These are phyloP conservation scores for Teunomyces kruisii DNA, from an alignment of 805 yeast species.

Conservation along the genomic window DNA sequence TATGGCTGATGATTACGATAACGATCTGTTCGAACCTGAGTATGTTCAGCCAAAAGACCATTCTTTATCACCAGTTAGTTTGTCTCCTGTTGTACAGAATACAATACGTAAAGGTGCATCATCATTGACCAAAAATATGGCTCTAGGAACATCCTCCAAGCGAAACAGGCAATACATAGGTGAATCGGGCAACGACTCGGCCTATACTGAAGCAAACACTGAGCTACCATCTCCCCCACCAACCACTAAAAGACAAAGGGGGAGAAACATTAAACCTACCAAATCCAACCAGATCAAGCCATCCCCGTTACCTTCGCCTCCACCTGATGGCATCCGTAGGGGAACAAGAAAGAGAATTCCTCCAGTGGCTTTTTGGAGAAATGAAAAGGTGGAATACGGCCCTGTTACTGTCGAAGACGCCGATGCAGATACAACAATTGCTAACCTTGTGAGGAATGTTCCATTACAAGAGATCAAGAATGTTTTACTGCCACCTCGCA, in stretches of 20 bases:
- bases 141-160: constrained; percentile 21
- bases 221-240: constrained; percentile 12
- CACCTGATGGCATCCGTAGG: constrained; percentile 53
- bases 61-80: constrained; percentile 18
- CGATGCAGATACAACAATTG: constrained; percentile 44
- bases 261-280: constrained; percentile 3
- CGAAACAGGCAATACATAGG: not conserved
- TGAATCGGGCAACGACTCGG: not conserved
- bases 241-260: constrained; percentile 11
- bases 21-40: constrained; percentile 2
- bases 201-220: constrained; percentile 1
- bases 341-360: constrained; percentile 65
- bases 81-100: constrained; percentile 9
- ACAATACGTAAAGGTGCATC: constrained; percentile 12
- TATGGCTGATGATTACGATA: constrained; percentile 8
- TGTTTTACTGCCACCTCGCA: constrained; percentile 52
- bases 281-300: constrained; percentile 9
- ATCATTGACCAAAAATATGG: constrained; percentile 33
- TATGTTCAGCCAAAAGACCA: not conserved
- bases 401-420: constrained; percentile 31
- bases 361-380: constrained; percentile 83
- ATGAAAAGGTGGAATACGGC: constrained; percentile 67
- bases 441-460: constrained; percentile 33
- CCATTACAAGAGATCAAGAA: constrained; percentile 58
- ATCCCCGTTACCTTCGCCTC: constrained; percentile 43